Base-by-base conservation (phyloP, 1,284 basidiomycete genomes). In the Dichomitus squalens region DNA sequence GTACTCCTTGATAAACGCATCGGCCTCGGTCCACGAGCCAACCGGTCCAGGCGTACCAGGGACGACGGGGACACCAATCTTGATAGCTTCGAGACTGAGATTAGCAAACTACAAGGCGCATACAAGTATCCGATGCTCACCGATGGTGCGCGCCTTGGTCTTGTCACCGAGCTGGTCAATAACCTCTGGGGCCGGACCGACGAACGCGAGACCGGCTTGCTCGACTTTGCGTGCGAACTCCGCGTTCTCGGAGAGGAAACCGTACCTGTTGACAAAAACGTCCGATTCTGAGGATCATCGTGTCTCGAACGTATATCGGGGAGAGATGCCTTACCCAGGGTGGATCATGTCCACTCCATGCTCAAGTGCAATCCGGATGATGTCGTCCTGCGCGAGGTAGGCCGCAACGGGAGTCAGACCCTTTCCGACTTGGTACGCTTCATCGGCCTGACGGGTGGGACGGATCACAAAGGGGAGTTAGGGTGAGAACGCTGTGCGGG, bases 301-400 rank as follows among this genome's bases (percentile, higher is more conserved):
- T 52, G 58, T 52, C 25, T 55, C 55, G n/a, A 12, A 43, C 18
- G 35, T 7, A 25, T 27, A 53, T 48, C 14, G 44, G 35, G 48
- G 41, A 38, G 54, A 57, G 36, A 58, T 47, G 36, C 67, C 84
- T 70, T 69, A 95, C 92, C 95, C 95, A 16, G 96, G 96, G 76
- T 98, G 97, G 72, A 99, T 99, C 96, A 99, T 98, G 73, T 99
- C 96, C 39, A 99, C 96, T 39, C 93, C 94, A 76, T 98, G 95
- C 75, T 99, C 96, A 50, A 97, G 82, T 29, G 95, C 95, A 67
- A 95, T 91, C 61, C 88, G 82, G 75, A 99, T 93, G 75, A 99
- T 99, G 71, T 98, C 95, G 66, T 98, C 95, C 73, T 98, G 96
- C 16, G 95, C 91, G 61, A 99, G 90, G 76, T 99, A 99, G 20